Evolutionary conservation across 2,329 filamentous ascomycete genomes (phyloP), one percentile per base, ranked within the genome.

Genomic region (Colletotrichum cordylinicola): DNA sequence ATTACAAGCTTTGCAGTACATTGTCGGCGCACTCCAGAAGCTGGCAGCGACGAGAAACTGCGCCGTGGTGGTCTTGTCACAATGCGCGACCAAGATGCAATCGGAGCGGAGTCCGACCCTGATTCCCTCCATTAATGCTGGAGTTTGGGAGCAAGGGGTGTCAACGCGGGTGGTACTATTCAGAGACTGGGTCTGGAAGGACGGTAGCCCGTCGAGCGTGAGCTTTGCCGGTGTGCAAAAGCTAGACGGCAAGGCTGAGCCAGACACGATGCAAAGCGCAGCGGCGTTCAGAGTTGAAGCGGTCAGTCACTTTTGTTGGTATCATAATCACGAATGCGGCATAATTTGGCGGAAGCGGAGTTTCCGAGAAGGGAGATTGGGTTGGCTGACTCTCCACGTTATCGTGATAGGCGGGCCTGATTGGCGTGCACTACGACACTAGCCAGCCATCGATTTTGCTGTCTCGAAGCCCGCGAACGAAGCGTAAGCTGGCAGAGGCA

Each of bases 71-170:
- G 83, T 97, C 24, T 89, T 96, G 65, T 95, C 93, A 48, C 96
- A 98, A 82, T 95, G 94, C 75, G 94, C 93, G 56, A 98, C 95
- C n/a, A 94, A 93, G 78, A 93, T 98, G 85, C 92, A 94, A 77
- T 88, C 88, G 6, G 93, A 90, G 78, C 89, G 86, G 78, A 90
- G 88, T 78, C 94, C 96, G 16, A 90, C 93, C 13, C 87, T 98
- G 65, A 90, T 93, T 69, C 94, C 96, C 18, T 92, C 95, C 55
- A 89, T 98, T 77, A 93, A 93, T 72, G 93, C 94, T 16, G 89
- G 88, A 24, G 91, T 94, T 56, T 98, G 96, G 96, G 96, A 98
- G 76, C 92, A 91, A 78, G 93, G 92, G 37, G 87, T 98, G 48
- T 91, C 92, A 77, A 94, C 92, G 56, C 90, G 95, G 70, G 83